Percentiles rank a stretch among this genome's conserved stretches.
Evolutionary conservation across 805 yeast species (phyloP).

Genomic region (Komagataella populi): DNA sequence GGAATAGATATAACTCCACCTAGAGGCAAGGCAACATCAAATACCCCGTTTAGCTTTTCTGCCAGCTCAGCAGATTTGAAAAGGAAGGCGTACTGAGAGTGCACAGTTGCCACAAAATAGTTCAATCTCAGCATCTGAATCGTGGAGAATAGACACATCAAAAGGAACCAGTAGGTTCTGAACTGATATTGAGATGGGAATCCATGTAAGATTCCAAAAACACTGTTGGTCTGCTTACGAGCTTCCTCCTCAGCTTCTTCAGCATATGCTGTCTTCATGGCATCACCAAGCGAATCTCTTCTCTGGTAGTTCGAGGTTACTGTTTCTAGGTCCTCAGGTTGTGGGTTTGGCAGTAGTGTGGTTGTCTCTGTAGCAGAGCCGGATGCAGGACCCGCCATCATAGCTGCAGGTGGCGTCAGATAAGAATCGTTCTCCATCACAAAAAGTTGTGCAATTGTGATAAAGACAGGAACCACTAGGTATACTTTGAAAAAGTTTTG

Average conservation of each 20-base stretch:
- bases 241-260: constrained; percentile 30
- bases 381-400: not conserved
- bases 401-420: constrained; percentile 22
- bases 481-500: constrained; percentile 31
- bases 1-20: constrained; percentile 45
- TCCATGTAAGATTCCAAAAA: constrained; percentile 43
- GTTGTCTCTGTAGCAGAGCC: constrained; percentile 5
- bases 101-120: constrained; percentile 45
- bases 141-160: constrained; percentile 36
- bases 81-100: constrained; percentile 37
- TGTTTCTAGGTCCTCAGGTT: not conserved
- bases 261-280: constrained; percentile 37
- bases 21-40: constrained; percentile 40
- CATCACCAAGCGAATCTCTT: constrained; percentile 33
- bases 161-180: constrained; percentile 35
- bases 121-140: constrained; percentile 44
- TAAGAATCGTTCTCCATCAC: constrained; percentile 40
- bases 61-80: constrained; percentile 25
- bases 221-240: constrained; percentile 25
- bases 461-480: constrained; percentile 34
- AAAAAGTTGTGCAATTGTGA: constrained; percentile 27
- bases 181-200: constrained; percentile 33
- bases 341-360: constrained; percentile 3
- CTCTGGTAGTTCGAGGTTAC: not conserved
- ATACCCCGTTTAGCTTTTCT: constrained; percentile 27